Base-by-base conservation (phyloP, 345 rosid species). In the Salix udensis region DNA sequence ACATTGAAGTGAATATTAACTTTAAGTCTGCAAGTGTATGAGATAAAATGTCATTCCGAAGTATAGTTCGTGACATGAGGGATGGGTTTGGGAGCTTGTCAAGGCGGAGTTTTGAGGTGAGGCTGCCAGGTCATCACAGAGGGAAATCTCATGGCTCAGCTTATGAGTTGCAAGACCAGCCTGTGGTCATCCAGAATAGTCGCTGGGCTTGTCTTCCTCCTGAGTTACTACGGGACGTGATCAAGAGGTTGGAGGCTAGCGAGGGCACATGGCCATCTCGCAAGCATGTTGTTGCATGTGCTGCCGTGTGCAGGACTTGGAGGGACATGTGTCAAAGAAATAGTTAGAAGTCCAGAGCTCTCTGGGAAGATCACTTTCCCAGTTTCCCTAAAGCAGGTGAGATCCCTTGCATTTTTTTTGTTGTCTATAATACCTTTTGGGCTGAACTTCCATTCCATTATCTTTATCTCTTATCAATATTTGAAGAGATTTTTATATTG, bases 51-150 rank as follows among this genome's bases (percentile, higher is more conserved):
- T 95, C 98, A 5, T 91, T 95, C 80, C 89, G 97, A 2, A 88
- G 97, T 82, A 93, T 95, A 78, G 94, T 93, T 68, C 95, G 94
- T 50, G 98, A 95, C 73, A 83, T 95, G 75, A 93, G 93, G 83
- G 98, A 91, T 85, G 92, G 96, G 70, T 83, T 95, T 67, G 98
- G 98, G 84, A 95, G 98, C 78, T 82, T 95, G 69, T 95, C 98
- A 0, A 85, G 96, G 78, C 87, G 96, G 76, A 89, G 98, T 79
- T 93, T 95, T 70, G 98, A 93, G 73, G 87, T 93, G 83, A 88
- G 96, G 88, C 67, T 95, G 77, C 82, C 90, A 23, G 92, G 89
- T 23, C 86, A 83, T 76, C 81, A 68, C 37, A 88, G 86, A 79
- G 94, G 96, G 15, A 95, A 88, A 76, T 91, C 97, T 30, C 97